Conservation (phyloP, 768 basidiomycete genomes). For the Suillus subaureus region DNA sequence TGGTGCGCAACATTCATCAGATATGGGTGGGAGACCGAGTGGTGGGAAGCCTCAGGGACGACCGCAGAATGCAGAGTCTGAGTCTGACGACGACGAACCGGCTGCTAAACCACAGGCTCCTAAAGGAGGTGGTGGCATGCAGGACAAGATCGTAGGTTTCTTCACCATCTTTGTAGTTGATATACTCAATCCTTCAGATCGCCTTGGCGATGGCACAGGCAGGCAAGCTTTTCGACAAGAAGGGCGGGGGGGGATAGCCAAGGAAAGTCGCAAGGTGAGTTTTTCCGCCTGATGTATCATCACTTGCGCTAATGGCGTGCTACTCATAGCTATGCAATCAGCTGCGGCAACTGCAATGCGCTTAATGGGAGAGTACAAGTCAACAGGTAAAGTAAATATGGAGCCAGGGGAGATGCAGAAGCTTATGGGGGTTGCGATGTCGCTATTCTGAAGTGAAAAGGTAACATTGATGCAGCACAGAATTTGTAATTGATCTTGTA, state of each 20-base stretch:
- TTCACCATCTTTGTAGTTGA: background rate
- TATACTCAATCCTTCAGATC: constrained; percentile 19
- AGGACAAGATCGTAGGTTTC: constrained; percentile 32
- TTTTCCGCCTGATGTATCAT: background rate
- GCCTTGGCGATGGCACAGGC: constrained; percentile 35
- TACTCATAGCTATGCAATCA: constrained; percentile 31
- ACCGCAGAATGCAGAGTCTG: background rate
- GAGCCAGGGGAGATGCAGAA: constrained; percentile 32
- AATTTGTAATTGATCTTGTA: background rate
- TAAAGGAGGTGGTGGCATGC: constrained; percentile 22
- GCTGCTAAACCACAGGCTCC: constrained; percentile 11
- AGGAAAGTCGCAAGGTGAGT: constrained; percentile 31
- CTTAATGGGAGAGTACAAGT: constrained; percentile 26
- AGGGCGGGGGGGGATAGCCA: constrained; percentile 21
- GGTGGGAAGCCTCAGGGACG: constrained; percentile 6
- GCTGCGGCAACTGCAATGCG: constrained; percentile 34
- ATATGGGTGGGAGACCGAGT: constrained; percentile 3
- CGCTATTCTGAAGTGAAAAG: constrained; percentile 19
- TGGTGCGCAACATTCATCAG: constrained; percentile 6
- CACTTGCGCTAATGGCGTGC: background rate
- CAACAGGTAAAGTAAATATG: constrained; percentile 23
- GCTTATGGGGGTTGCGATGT: constrained; percentile 30
- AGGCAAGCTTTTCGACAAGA: constrained; percentile 35
- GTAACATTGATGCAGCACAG: background rate
- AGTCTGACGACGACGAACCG: constrained; percentile 13